phyloP scores from a whole-genome alignment of 169 alveolate genomes.

The Eimeria necatrix region DNA sequence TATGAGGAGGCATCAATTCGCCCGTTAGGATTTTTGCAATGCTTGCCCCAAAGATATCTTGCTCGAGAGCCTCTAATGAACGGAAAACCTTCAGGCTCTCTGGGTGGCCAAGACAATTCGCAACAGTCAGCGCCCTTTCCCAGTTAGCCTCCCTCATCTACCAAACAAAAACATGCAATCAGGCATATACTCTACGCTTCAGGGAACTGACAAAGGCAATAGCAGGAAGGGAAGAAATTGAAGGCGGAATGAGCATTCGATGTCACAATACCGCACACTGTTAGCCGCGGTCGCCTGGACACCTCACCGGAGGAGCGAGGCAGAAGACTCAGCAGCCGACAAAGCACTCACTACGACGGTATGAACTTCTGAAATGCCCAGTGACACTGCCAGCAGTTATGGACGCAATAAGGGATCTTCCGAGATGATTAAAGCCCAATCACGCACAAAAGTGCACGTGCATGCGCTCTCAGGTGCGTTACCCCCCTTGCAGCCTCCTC shows the following conservation, averaged over 20 bases:
- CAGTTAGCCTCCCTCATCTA: conserved; percentile 43
- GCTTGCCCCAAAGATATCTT: conserved; percentile 16
- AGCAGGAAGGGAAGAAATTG: too few relatives aligned
- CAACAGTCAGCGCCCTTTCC: conserved; percentile 30
- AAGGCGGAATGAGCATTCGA: too few relatives aligned
- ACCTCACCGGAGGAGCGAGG: too few relatives aligned
- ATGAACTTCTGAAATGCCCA: conserved; percentile 64
- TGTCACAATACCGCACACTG: neutral
- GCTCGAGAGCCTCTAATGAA: conserved; percentile 62
- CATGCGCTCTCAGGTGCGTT: neutral
- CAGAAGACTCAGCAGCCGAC: too few relatives aligned
- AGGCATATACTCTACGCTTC: too few relatives aligned
- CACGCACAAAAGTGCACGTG: neutral
- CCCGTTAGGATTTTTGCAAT: neutral
- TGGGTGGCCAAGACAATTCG: conserved; percentile 20
- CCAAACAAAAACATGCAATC: too few relatives aligned
- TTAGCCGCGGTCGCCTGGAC: too few relatives aligned
- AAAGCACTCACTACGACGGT: conserved; percentile 39
- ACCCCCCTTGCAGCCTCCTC: neutral
- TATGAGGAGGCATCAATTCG: conserved; percentile 35
- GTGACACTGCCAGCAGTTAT: conserved; percentile 27
- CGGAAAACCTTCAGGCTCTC: conserved; percentile 45
- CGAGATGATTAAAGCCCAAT: conserved; percentile 40
- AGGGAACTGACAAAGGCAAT: too few relatives aligned
- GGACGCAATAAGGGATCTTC: conserved; percentile 67